These are phyloP conservation scores for Pichia paraexigua DNA, from an alignment of 805 yeast species.

Conservation along the genomic window DNA sequence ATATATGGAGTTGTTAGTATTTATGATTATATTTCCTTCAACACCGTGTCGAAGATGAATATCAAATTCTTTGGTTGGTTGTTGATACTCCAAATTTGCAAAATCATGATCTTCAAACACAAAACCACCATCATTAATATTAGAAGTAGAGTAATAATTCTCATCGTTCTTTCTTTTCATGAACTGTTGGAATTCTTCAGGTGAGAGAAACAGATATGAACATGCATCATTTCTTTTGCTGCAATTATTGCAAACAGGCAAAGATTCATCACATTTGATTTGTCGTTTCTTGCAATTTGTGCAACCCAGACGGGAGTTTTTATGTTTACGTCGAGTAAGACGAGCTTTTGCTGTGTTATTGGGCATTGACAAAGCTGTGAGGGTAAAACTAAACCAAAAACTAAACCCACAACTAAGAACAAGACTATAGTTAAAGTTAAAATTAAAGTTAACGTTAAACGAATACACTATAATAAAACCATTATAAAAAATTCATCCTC, in stretches of 20 bases:
- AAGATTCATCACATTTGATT: slow-evolving; percentile 25
- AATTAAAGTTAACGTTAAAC: too few species aligned
- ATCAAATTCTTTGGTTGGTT: neutral
- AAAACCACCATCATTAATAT: neutral
- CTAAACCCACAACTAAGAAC: too few species aligned
- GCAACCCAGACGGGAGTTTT: slow-evolving; percentile 34
- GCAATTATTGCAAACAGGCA: slow-evolving; percentile 22
- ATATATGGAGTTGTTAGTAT: neutral
- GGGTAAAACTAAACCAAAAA: too few species aligned
- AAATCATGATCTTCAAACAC: neutral
- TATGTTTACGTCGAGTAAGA: slow-evolving; percentile 32
- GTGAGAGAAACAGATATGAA: neutral
- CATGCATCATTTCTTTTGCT: slow-evolving; percentile 9
- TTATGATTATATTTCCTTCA: too few species aligned
- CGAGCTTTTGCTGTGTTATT: neutral
- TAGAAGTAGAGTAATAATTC: too few species aligned
- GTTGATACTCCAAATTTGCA: neutral
- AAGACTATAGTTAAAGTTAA: too few species aligned
- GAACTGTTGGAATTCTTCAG: neutral
- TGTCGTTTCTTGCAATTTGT: slow-evolving; percentile 21
- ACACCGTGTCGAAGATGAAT: neutral
- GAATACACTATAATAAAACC: too few species aligned
- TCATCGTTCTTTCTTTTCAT: neutral
- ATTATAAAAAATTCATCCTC: too few species aligned
- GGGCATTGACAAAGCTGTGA: too few species aligned